A percentile compares a stretch with the other conserved stretches of the same genome.
Conservation (phyloP, 2,329 filamentous ascomycete genomes). For the Fusarium pseudonygamai region DNA sequence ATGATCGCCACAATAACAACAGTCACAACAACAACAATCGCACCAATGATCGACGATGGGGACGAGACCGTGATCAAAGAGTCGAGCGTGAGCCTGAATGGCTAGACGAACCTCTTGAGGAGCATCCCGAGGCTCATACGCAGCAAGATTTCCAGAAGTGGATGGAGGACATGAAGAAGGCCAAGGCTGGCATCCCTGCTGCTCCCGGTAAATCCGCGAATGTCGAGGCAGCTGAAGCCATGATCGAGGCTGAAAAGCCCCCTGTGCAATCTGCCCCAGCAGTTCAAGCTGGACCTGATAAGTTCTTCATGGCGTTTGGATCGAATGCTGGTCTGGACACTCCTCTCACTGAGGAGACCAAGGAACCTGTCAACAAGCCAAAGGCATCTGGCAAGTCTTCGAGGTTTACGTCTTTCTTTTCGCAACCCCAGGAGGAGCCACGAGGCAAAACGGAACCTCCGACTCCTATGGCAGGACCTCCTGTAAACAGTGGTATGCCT, state of each 20-base stretch:
- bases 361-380: constrained; percentile 56
- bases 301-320: constrained; percentile 74
- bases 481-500: constrained; percentile 23
- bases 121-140: constrained; percentile 77
- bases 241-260: constrained; percentile 59
- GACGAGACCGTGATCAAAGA: constrained; percentile 66
- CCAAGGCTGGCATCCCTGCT: constrained; percentile 54
- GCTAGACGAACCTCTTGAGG: constrained; percentile 79
- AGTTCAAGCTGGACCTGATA: constrained; percentile 75
- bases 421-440: constrained; percentile 59
- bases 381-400: constrained; percentile 76
- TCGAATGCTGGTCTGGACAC: constrained; percentile 55
- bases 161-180: constrained; percentile 89
- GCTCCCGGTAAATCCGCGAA: constrained; percentile 50
- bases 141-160: constrained; percentile 94
- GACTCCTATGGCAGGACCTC: constrained; percentile 51
- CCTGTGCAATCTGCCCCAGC: constrained; percentile 69
- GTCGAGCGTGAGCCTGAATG: constrained; percentile 89
- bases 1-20: constrained; percentile 65
- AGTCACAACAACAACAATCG: constrained; percentile 49
- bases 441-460: constrained; percentile 60
- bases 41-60: constrained; percentile 61
- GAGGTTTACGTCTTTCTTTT: constrained; percentile 85
- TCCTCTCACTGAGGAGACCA: constrained; percentile 62
- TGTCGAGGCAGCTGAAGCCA: constrained; percentile 48